A percentile compares a stretch with the other conserved stretches of the same genome.
phyloP scores from a whole-genome alignment of 2,329 filamentous ascomycete genomes.

The Hymenoscyphus infarciens region DNA sequence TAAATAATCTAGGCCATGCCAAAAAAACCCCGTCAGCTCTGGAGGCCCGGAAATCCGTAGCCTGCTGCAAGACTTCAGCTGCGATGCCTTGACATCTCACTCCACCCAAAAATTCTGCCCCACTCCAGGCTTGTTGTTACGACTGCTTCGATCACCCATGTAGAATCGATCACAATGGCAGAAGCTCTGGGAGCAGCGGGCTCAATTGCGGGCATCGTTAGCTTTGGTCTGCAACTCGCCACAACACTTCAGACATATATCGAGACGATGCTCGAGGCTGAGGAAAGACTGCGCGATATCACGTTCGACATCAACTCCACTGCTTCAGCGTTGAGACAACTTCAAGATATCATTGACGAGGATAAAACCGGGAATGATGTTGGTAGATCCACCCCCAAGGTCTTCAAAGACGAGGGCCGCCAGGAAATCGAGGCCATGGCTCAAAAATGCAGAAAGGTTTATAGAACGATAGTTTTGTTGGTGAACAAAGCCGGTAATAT shows the following conservation, averaged over 20 bases:
- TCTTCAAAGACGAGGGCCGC: neutral
- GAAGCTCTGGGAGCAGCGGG: neutral
- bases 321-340: neutral
- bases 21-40: no score
- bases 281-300: neutral
- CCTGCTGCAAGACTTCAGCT: neutral
- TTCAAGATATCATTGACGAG: neutral
- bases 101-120: neutral
- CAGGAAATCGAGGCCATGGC: neutral
- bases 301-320: slow-evolving; percentile 1
- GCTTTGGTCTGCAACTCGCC: slow-evolving; percentile 2
- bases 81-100: neutral
- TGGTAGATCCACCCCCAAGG: neutral
- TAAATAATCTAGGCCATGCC: neutral
- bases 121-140: neutral
- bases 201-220: neutral
- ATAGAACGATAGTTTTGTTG: neutral
- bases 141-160: neutral
- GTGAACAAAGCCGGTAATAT: neutral
- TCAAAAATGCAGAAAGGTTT: slow-evolving; percentile 1
- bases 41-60: neutral
- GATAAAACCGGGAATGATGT: neutral
- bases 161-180: neutral
- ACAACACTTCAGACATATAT: neutral
- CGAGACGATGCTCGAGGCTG: slow-evolving; percentile 1